Conservation (phyloP, 495 filamentous ascomycete genomes). For the Penicillium coprophilum region DNA sequence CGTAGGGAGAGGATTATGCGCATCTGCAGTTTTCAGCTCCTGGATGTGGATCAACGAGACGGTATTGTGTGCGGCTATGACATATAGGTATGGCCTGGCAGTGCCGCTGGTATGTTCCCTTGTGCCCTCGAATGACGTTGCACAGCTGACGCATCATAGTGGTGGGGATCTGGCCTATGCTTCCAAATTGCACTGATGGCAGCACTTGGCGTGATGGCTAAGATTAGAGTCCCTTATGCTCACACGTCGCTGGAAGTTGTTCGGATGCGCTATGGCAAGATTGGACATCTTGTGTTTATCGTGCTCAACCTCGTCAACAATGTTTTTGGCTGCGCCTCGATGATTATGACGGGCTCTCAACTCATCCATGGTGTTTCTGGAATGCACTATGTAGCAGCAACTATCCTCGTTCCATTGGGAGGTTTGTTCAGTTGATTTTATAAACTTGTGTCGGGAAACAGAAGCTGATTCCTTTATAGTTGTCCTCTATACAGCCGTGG, state of each 20-base stretch:
- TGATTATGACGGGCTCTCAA: slow-evolving; percentile 41
- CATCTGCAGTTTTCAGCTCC: slow-evolving; percentile 48
- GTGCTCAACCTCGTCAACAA: slow-evolving; percentile 53
- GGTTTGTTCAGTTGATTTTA: slow-evolving; percentile 18
- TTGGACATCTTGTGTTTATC: slow-evolving; percentile 52
- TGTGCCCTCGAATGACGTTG: neutral
- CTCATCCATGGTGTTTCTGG: slow-evolving; percentile 40
- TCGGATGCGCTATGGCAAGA: slow-evolving; percentile 51
- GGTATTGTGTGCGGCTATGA: slow-evolving; percentile 39
- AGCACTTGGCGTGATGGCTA: slow-evolving; percentile 39
- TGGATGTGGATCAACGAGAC: slow-evolving; percentile 54
- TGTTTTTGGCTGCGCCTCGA: slow-evolving; percentile 46
- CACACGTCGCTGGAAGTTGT: slow-evolving; percentile 58
- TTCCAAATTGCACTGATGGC: slow-evolving; percentile 46
- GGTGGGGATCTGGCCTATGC: slow-evolving; percentile 43
- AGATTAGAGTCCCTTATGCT: slow-evolving; percentile 53
- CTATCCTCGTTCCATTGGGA: slow-evolving; percentile 48
- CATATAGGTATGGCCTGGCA: slow-evolving; percentile 41
- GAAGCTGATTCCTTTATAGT: slow-evolving; percentile 21
- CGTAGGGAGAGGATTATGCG: slow-evolving; percentile 49
- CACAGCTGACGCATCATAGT: slow-evolving; percentile 24
- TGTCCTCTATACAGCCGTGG: slow-evolving; percentile 41
- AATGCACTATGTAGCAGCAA: slow-evolving; percentile 43
- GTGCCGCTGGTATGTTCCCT: slow-evolving; percentile 32
- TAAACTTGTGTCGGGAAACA: neutral